Percentiles rank a stretch among this genome's conserved stretches.
phyloP scores from a whole-genome alignment of 2,329 filamentous ascomycete species.

The Fusarium odoratissimum region DNA sequence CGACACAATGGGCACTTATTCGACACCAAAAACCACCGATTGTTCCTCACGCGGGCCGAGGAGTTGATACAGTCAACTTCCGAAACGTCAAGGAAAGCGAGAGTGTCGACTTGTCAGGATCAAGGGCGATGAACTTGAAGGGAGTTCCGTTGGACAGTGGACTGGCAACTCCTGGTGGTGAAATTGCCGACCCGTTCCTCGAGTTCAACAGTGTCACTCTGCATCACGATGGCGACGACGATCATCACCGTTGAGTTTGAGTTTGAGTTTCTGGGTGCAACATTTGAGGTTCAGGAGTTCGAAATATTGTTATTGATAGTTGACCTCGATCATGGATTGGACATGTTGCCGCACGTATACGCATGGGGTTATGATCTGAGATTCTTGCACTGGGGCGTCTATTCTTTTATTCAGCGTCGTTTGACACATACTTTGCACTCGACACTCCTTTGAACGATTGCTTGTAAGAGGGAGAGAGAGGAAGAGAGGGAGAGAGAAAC shows the following conservation, averaged over 20 bases:
- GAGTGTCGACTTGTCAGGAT: constrained; percentile 84
- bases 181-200: constrained; percentile 90
- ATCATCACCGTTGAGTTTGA: constrained; percentile 45
- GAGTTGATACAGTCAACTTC: constrained; percentile 96
- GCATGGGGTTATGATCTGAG: constrained; percentile 39
- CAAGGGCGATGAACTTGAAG: constrained; percentile 67
- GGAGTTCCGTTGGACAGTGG: constrained; percentile 90
- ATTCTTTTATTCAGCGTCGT: constrained; percentile 41
- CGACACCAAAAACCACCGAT: constrained; percentile 98
- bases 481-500: constrained; percentile 1
- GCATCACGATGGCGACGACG: constrained; percentile 92
- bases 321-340: constrained; percentile 19
- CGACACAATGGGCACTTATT: constrained; percentile 95
- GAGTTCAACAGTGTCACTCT: constrained; percentile 99
- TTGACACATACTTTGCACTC: constrained; percentile 26
- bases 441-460: constrained; percentile 42
- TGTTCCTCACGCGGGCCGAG: constrained; percentile 89
- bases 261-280: background rate
- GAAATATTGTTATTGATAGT: constrained; percentile 16
- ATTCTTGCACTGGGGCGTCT: constrained; percentile 41
- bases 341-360: constrained; percentile 38
- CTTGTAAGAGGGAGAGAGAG: constrained; percentile 5
- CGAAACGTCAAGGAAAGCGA: constrained; percentile 97
- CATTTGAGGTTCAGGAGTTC: constrained; percentile 7
- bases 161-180: constrained; percentile 84